Conservation (phyloP, 2,329 filamentous ascomycete species). For the Phyllosticta capitalensis region DNA sequence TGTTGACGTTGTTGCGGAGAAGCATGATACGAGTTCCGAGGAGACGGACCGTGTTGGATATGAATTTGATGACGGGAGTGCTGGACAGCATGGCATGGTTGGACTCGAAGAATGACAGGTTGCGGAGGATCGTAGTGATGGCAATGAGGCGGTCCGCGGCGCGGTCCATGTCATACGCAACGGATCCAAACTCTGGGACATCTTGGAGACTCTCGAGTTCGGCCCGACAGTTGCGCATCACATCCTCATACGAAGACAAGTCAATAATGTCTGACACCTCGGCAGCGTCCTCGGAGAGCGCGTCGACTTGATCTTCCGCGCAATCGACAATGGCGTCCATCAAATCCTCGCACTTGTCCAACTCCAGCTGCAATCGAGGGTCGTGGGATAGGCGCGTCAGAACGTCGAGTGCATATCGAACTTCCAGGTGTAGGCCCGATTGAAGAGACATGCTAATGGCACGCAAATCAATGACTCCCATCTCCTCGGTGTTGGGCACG, state of each 20-base stretch:
- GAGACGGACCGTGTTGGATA: slow-evolving; percentile 75
- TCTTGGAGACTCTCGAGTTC: slow-evolving; percentile 67
- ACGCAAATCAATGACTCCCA: slow-evolving; percentile 83
- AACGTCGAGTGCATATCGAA: slow-evolving; percentile 81
- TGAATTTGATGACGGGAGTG: slow-evolving; percentile 67
- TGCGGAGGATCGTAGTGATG: slow-evolving; percentile 84
- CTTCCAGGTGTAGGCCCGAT: slow-evolving; percentile 79
- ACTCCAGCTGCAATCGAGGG: slow-evolving; percentile 51
- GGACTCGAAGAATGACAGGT: slow-evolving; percentile 74
- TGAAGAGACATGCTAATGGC: slow-evolving; percentile 83
- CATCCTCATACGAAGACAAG: slow-evolving; percentile 77
- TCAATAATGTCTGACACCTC: slow-evolving; percentile 83
- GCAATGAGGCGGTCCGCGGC: slow-evolving; percentile 82
- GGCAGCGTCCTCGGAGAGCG: slow-evolving; percentile 72
- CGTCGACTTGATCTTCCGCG: slow-evolving; percentile 77
- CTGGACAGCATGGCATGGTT: slow-evolving; percentile 72
- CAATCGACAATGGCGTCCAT: slow-evolving; percentile 83
- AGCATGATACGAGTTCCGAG: slow-evolving; percentile 84
- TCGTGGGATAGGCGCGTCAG: slow-evolving; percentile 63
- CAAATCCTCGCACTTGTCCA: slow-evolving; percentile 75
- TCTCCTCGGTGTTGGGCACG: slow-evolving; percentile 62
- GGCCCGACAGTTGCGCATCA: slow-evolving; percentile 64
- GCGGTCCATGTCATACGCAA: slow-evolving; percentile 72
- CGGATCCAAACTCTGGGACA: slow-evolving; percentile 62
- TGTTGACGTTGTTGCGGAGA: slow-evolving; percentile 71